Evolutionary conservation across 2,329 filamentous ascomycete genomes (phyloP).

Genomic region (Orbilia quercus): DNA sequence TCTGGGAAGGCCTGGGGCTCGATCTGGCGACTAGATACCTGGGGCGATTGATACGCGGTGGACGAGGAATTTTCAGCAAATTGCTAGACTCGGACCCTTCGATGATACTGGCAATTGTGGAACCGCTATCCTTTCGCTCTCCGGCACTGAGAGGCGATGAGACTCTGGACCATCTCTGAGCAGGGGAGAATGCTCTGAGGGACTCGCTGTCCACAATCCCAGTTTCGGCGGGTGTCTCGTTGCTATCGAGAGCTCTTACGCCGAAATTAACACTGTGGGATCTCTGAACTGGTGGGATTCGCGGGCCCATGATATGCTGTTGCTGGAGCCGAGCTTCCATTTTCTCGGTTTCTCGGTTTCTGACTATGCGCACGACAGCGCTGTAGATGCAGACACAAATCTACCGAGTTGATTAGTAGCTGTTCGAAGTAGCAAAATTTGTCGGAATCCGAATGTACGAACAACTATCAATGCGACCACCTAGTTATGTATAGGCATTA

Average conservation of each 20-base stretch:
- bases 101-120: slow-evolving; percentile 28
- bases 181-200: slow-evolving; percentile 30
- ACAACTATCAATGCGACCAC: slow-evolving; percentile 24
- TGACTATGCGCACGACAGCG: slow-evolving; percentile 14
- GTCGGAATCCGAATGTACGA: neutral
- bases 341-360: slow-evolving; percentile 4
- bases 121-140: slow-evolving; percentile 25
- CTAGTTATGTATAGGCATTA: slow-evolving; percentile 1
- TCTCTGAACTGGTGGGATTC: slow-evolving; percentile 10
- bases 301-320: slow-evolving; percentile 20
- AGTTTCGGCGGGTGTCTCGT: slow-evolving; percentile 41
- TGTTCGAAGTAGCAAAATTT: neutral
- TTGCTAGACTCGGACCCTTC: slow-evolving; percentile 1
- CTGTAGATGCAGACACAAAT: slow-evolving; percentile 13
- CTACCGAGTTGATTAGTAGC: neutral
- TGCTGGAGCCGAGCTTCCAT: slow-evolving; percentile 24
- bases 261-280: slow-evolving; percentile 45
- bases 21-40: neutral
- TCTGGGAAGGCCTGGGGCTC: slow-evolving; percentile 5
- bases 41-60: slow-evolving; percentile 13
- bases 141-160: slow-evolving; percentile 40
- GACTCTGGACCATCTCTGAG: slow-evolving; percentile 33
- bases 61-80: slow-evolving; percentile 1
- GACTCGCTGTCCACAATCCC: slow-evolving; percentile 51
- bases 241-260: slow-evolving; percentile 44